Evolutionary conservation across 148 eudicot genomes (phyloP).

Genomic region (Chenopodium formosanum): DNA sequence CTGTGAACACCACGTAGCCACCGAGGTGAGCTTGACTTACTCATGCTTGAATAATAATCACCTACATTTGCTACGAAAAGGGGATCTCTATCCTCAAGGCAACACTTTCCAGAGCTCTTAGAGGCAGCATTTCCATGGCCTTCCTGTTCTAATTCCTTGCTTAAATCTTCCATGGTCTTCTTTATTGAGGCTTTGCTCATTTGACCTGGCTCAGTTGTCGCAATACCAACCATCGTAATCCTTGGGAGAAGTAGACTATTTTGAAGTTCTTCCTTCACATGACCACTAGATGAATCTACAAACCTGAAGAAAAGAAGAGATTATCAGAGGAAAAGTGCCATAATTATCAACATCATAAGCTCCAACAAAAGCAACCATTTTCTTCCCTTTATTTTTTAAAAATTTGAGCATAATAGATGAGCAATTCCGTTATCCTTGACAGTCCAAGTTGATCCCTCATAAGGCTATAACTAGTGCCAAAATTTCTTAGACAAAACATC

Average conservation of each 20-base stretch:
- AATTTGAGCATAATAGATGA: neutral
- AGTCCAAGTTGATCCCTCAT: neutral
- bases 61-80: conserved; percentile 90
- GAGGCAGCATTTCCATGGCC: conserved; percentile 38
- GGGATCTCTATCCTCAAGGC: conserved; percentile 69
- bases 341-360: too few species aligned
- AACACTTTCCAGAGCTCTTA: conserved; percentile 26
- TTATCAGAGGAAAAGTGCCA: neutral
- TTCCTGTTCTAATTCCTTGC: conserved; percentile 67
- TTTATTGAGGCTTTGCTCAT: conserved; percentile 67
- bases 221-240: conserved; percentile 88
- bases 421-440: neutral
- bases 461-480: neutral
- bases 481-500: neutral
- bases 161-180: conserved; percentile 83
- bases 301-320: conserved; percentile 2
- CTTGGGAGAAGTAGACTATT: conserved; percentile 70
- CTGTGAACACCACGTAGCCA: conserved; percentile 52
- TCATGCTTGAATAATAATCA: conserved; percentile 55
- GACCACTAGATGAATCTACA: conserved; percentile 26
- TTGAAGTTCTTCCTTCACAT: conserved; percentile 37
- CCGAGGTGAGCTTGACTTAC: conserved; percentile 52
- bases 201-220: conserved; percentile 69
- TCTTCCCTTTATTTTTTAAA: neutral
- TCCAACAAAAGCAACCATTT: neutral